Base-by-base conservation (phyloP, 1,139 yeast species). In the Scheffersomyces stambukii region DNA sequence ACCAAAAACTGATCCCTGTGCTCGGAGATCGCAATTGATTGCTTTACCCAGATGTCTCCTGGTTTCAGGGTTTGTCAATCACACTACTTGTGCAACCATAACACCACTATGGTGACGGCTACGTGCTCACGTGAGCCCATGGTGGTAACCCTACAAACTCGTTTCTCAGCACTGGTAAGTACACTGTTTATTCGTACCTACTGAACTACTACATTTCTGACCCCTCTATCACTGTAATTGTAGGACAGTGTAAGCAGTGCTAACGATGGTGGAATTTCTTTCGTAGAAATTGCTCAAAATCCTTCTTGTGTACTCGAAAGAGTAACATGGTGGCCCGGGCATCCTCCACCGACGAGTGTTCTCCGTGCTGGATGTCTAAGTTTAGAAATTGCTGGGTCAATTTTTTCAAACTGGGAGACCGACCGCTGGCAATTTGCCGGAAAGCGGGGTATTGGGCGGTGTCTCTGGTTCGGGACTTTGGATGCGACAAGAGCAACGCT, bases 301-400 rank as follows among this genome's bases (percentile, higher is more conserved):
- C 85, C 30, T 57, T 60, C 45, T 74, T 78, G 44, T 75, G 71
- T 32, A 73, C 48, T 37, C 86, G 68, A 48, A 77, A 88, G 16
- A 88, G 54, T 32, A 80, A 57, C 96, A 88, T 86, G 0, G 95
- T 77, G 2, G 91, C 91, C 43, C 76, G 72, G 0, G 96, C 95
- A 60, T 88, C 96, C 49, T 85, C 95, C 1, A 89, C 84, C 0
- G 96, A 84, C 6, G 93, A 81, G 57, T 89, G 97, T 36, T 76
- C 70, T 0, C 81, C 86, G 1, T 59, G 60, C 54, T 89, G 97
- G 38, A 89, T 85, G 8, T 73, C 77, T 3, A 73, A 36, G 1
- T 72, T 65, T 27, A 85, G 56, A 21, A 81, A 63, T 42, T 74
- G 77, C 32, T 64, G 60, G 1, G 83, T 59, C 17, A 89, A 59